These are phyloP conservation scores for Ceratocystis destructans DNA, from an alignment of 2,329 filamentous ascomycete species.

Conservation along the genomic window DNA sequence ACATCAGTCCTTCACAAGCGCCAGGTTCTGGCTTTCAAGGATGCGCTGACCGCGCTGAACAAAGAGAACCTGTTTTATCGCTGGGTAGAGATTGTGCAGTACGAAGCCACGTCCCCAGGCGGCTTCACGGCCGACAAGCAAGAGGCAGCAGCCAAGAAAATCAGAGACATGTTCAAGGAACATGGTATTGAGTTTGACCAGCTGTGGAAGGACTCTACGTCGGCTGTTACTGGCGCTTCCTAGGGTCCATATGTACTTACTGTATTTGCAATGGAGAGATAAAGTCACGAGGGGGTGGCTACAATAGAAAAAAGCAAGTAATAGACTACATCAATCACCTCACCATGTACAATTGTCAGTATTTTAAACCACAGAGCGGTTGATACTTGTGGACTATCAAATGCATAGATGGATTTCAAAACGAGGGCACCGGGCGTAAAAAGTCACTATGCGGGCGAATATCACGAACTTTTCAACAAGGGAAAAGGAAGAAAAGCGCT, in stretches of 20 bases:
- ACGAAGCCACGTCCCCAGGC: constrained; percentile 63
- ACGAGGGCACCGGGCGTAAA: not conserved
- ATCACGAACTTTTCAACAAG: not conserved
- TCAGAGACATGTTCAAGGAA: constrained; percentile 58
- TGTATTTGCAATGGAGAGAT: constrained; percentile 22
- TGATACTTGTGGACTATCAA: not conserved
- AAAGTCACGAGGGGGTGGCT: not conserved
- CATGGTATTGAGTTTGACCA: constrained; percentile 71
- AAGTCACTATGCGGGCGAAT: not conserved
- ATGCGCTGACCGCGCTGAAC: constrained; percentile 57
- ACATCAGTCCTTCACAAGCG: constrained; percentile 51
- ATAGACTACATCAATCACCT: not conserved
- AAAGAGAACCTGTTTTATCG: constrained; percentile 84
- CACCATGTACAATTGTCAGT: not conserved
- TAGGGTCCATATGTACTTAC: constrained; percentile 19
- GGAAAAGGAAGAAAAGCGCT: not conserved
- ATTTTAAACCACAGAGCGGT: not conserved
- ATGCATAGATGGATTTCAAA: not conserved
- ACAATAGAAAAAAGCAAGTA: not conserved
- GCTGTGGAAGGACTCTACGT: constrained; percentile 56
- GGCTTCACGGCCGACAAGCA: constrained; percentile 67
- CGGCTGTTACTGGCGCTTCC: not conserved
- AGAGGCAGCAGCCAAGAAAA: constrained; percentile 55
- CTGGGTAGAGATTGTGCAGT: constrained; percentile 88
- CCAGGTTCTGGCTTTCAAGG: constrained; percentile 69